Base-by-base conservation (phyloP, 805 yeast species). In the Pichia insulana region DNA sequence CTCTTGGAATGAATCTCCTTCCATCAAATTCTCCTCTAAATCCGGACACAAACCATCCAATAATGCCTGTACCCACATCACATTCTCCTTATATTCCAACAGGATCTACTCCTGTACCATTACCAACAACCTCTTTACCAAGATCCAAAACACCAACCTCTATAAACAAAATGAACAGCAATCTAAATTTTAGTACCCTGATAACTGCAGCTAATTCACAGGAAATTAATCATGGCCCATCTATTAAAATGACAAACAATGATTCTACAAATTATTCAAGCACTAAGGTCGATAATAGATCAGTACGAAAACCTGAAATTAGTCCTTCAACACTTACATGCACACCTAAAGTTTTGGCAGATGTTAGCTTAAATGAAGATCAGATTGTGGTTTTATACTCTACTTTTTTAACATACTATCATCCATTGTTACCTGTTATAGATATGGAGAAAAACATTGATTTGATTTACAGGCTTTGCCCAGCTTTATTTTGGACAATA, bases 401-500 rank as follows among this genome's bases (percentile, higher is more conserved):
- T 26, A 96, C 86, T 57, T 90, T 78, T 57, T 81, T 79, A 3
- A 63, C 68, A n/a, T 69, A 76, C 46, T 90, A 92, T 56, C 97
- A 90, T 59, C 83, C 86, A 1, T 78, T 83, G 39, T 58, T 92
- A 37, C 97, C 97, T 0, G 83, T 90, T 1, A 92, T 90, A 2
- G 95, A 90, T 56, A 73, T 90, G 2, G 49, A 67, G 7, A 75
- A 74, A 47, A 96, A 96, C 9, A 92, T 95, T 1, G 97, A 88
- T 52, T 66, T 78, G 37, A 72, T 89, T 8, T 85, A 83, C 58
- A 63, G 76, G 44, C 68, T 84, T 15, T 87, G 96, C 44, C 96
- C 97, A 0, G 81, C 90, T 3, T 65, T 90, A 16, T 90, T 90
- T 56, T 90, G 98, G 98, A 89, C 90, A 0, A 80, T 90, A 13